Conservation (phyloP, 2,329 filamentous ascomycete genomes). For the Diaporthe destruens region DNA sequence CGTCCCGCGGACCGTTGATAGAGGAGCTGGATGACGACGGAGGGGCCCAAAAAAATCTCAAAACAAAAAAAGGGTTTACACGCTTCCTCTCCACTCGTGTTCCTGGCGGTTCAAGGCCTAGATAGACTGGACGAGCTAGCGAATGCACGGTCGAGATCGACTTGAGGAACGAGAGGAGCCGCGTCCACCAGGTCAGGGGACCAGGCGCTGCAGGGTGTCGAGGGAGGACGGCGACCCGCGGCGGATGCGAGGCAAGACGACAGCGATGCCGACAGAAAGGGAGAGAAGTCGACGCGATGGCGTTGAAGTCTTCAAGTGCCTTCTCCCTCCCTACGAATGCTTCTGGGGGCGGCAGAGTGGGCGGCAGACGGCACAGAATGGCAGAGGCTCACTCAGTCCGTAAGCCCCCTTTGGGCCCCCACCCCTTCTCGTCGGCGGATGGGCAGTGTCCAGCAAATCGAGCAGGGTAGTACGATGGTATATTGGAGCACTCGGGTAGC, state of each 20-base stretch:
- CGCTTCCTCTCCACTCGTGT: background rate
- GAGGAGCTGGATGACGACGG: background rate
- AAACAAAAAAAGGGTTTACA: background rate
- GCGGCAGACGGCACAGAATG: background rate
- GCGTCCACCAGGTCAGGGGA: constrained; percentile 1
- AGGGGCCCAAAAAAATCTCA: background rate
- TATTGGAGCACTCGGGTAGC: background rate
- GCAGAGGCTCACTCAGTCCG: background rate
- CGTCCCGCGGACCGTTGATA: background rate
- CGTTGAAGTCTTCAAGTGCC: background rate
- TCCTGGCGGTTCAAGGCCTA: constrained; percentile 15
- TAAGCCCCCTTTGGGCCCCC: constrained; percentile 6
- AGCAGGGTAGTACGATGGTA: background rate
- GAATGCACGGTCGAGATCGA: constrained; percentile 25
- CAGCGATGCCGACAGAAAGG: background rate
- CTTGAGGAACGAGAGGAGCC: constrained; percentile 6
- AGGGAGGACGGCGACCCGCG: background rate
- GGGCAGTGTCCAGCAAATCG: constrained; percentile 1
- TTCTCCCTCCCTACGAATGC: background rate
- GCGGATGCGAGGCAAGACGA: background rate
- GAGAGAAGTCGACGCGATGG: constrained; percentile 9
- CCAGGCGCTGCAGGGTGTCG: background rate
- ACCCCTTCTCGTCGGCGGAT: constrained; percentile 10
- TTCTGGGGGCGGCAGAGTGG: background rate
- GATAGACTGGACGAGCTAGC: constrained; percentile 19